Evolutionary conservation across 2,329 filamentous ascomycete genomes (phyloP).

Genomic region (Hypoxylon sp.): DNA sequence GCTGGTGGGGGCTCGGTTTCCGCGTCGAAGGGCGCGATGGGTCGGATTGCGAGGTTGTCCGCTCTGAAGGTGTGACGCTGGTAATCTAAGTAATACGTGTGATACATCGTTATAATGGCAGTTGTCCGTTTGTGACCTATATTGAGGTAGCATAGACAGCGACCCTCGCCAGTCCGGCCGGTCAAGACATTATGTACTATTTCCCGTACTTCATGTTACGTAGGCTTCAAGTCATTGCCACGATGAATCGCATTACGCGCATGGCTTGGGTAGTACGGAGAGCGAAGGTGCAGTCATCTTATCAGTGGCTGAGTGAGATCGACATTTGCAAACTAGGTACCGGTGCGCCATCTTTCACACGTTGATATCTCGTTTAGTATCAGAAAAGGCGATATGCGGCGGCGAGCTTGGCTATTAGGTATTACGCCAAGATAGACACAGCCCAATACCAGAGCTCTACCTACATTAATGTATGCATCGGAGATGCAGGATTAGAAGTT

Average conservation of each 20-base stretch:
- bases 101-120: conserved; percentile 3
- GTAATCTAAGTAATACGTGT: conserved; percentile 19
- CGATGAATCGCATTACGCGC: not conserved
- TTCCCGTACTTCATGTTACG: not conserved
- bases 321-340: not conserved
- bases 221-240: conserved; percentile 12
- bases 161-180: not conserved
- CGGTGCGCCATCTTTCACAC: not conserved
- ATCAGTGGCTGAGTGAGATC: conserved; percentile 6
- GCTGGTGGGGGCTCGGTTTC: not conserved
- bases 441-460: not conserved
- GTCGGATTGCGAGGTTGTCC: conserved; percentile 22
- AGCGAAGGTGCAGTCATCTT: conserved; percentile 1
- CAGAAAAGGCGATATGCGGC: conserved; percentile 2
- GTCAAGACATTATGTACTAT: not conserved
- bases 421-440: not conserved
- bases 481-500: not conserved
- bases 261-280: not conserved
- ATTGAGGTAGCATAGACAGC: not conserved
- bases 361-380: not conserved
- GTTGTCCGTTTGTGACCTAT: not conserved
- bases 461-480: not conserved
- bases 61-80: conserved; percentile 18
- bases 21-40: conserved; percentile 2
- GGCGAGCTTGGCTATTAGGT: not conserved